Percentiles rank a stretch among this genome's conserved stretches.
Evolutionary conservation across 2,329 filamentous ascomycete species (phyloP).

Genomic region (Aspergillus hortae): DNA sequence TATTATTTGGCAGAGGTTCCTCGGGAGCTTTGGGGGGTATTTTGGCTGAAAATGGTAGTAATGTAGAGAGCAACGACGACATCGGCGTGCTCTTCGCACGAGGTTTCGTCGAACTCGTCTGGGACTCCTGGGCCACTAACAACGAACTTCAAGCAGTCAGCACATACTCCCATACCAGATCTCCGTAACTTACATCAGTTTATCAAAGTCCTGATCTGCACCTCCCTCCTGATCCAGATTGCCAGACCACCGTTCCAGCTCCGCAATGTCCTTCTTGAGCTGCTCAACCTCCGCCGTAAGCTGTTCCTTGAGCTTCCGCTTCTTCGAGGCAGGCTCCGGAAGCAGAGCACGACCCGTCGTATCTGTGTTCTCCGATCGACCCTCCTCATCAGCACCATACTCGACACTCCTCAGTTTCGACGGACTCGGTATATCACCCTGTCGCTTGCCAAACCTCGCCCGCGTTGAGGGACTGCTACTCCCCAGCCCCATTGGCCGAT

Average conservation of each 20-base stretch:
- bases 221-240: constrained; percentile 43
- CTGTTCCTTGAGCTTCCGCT: constrained; percentile 51
- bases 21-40: constrained; percentile 17
- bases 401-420: constrained; percentile 25
- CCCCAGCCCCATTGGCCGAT: constrained; percentile 27
- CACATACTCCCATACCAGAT: neutral
- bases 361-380: constrained; percentile 4
- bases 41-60: constrained; percentile 39
- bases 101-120: constrained; percentile 9
- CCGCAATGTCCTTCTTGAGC: constrained; percentile 57
- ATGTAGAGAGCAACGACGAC: constrained; percentile 36
- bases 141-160: constrained; percentile 28
- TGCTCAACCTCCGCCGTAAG: constrained; percentile 55
- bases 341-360: constrained; percentile 13
- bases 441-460: constrained; percentile 24
- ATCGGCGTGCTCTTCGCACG: constrained; percentile 23
- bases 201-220: constrained; percentile 28
- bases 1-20: constrained; percentile 58
- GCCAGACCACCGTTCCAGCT: constrained; percentile 58
- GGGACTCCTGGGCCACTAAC: constrained; percentile 24
- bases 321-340: constrained; percentile 34
- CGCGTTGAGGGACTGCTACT: constrained; percentile 37
- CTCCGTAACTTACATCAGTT: constrained; percentile 30
- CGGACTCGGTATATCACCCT: constrained; percentile 24
- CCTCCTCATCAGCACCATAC: constrained; percentile 12